Conservation (phyloP, 2,329 filamentous ascomycete genomes). For the Trichoderma endophyticum region DNA sequence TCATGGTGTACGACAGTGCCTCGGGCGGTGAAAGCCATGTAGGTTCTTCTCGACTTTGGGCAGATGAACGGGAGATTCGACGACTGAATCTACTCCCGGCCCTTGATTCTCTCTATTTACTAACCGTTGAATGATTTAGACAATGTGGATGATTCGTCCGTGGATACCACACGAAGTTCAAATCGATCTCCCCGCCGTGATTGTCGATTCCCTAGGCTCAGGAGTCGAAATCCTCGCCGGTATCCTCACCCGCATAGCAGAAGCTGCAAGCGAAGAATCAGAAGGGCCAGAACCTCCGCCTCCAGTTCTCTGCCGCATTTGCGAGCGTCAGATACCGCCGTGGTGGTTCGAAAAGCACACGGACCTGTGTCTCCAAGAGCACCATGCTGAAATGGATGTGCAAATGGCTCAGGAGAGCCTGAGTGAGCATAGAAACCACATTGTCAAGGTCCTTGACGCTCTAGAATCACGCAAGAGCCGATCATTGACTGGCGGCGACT, state of each 20-base stretch:
- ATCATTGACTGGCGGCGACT: constrained; percentile 56
- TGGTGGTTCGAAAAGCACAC: constrained; percentile 99
- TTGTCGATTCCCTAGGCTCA: constrained; percentile 90
- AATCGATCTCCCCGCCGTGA: constrained; percentile 83
- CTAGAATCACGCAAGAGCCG: constrained; percentile 75
- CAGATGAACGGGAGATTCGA: not conserved
- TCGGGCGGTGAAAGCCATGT: constrained; percentile 88
- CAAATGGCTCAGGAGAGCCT: constrained; percentile 92
- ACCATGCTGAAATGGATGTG: constrained; percentile 95
- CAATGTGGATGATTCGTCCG: constrained; percentile 99
- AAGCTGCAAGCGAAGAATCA: constrained; percentile 73
- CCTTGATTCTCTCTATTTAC: not conserved
- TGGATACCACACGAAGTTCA: constrained; percentile 91
- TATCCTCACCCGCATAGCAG: constrained; percentile 85
- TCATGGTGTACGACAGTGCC: constrained; percentile 92
- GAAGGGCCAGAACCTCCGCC: constrained; percentile 77
- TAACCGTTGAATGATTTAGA: constrained; percentile 49
- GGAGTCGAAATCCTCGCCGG: constrained; percentile 92
- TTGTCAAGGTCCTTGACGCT: constrained; percentile 92
- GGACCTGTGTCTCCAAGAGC: constrained; percentile 91
- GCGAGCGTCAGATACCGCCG: constrained; percentile 91
- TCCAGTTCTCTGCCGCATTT: constrained; percentile 91
- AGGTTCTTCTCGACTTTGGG: constrained; percentile 24
- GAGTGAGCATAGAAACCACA: constrained; percentile 86
- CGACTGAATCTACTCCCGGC: not conserved